Evolutionary conservation across 768 basidiomycete genomes (phyloP).

Genomic region (Mycena galericulata): DNA sequence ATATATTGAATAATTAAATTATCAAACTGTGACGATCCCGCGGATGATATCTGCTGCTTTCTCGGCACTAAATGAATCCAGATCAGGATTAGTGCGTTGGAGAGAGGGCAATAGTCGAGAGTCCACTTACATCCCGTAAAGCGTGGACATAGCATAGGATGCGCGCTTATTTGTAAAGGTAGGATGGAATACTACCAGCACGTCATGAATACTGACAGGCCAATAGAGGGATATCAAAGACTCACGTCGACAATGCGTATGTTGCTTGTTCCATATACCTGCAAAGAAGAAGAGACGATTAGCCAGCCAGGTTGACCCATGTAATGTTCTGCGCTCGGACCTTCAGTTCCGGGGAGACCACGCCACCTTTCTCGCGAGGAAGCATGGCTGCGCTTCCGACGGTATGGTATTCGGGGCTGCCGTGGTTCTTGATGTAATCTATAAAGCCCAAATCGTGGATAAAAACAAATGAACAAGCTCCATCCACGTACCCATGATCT

Average conservation of each 20-base stretch:
- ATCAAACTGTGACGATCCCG: constrained; percentile 20
- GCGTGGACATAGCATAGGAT: constrained; percentile 24
- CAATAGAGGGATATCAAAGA: neutral
- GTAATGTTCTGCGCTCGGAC: neutral
- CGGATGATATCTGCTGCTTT: constrained; percentile 26
- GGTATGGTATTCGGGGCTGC: constrained; percentile 25
- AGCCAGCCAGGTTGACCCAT: neutral
- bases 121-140: constrained; percentile 20
- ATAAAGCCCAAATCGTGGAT: too few species aligned
- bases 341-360: constrained; percentile 21
- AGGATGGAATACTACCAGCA: constrained; percentile 4
- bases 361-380: constrained; percentile 16
- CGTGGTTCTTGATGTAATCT: constrained; percentile 31
- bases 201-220: neutral
- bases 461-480: neutral
- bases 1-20: neutral
- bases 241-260: constrained; percentile 30
- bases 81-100: neutral
- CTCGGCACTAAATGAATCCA: constrained; percentile 9
- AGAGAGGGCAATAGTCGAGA: neutral
- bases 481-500: constrained; percentile 27
- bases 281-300: neutral
- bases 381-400: constrained; percentile 22
- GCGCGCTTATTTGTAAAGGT: constrained; percentile 22
- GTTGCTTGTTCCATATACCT: constrained; percentile 31